These are phyloP conservation scores for Penicillium herquei DNA, from an alignment of 495 filamentous ascomycete species.

Conservation along the genomic window DNA sequence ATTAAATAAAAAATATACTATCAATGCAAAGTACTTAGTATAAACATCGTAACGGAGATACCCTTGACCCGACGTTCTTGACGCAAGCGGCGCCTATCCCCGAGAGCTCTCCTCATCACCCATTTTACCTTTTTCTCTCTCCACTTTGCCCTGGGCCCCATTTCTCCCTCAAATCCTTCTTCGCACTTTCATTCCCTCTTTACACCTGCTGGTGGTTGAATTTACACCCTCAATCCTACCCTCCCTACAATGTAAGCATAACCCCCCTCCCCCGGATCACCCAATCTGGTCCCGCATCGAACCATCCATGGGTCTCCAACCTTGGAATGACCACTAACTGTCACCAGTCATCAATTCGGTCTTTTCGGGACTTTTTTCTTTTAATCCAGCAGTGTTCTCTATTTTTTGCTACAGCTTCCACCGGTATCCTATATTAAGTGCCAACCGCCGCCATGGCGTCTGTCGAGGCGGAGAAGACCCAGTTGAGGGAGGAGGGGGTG, in stretches of 20 bases:
- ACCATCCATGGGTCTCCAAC: slow-evolving; percentile 7
- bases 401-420: slow-evolving; percentile 2
- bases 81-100: slow-evolving; percentile 3
- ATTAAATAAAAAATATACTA: too few species aligned
- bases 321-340: not conserved
- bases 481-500: slow-evolving; percentile 77
- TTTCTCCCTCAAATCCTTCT: not conserved
- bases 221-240: not conserved
- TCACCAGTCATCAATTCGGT: slow-evolving; percentile 2
- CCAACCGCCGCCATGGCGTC: slow-evolving; percentile 38
- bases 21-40: too few species aligned
- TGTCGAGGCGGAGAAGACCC: slow-evolving; percentile 39
- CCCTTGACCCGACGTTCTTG: not conserved
- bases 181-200: slow-evolving; percentile 1
- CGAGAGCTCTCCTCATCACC: not conserved
- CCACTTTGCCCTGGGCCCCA: not conserved
- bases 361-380: not conserved
- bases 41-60: too few species aligned
- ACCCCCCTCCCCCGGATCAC: not conserved
- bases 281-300: slow-evolving; percentile 4
- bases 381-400: not conserved
- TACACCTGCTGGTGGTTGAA: not conserved
- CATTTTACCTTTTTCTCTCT: not conserved
- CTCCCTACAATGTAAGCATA: not conserved
- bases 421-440: slow-evolving; percentile 4